These are phyloP conservation scores for Moricandia arvensis DNA, from an alignment of 345 rosid genomes.

Conservation along the genomic window DNA sequence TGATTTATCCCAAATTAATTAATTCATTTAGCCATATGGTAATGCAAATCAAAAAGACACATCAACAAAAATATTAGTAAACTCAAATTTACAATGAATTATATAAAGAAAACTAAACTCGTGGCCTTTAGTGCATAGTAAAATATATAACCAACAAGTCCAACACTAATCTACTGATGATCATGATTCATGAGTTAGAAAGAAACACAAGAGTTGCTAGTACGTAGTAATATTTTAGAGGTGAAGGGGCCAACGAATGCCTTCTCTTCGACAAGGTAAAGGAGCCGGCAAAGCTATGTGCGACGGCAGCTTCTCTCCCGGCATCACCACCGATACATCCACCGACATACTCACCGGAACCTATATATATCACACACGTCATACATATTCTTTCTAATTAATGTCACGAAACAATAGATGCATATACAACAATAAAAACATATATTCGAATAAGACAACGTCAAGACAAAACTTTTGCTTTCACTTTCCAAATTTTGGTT, in stretches of 20 bases:
- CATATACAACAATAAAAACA: neutral
- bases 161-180: slow-evolving; percentile 13
- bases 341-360: slow-evolving; percentile 40
- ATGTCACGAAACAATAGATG: neutral
- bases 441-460: neutral
- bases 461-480: neutral
- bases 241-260: slow-evolving; percentile 60
- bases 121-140: neutral
- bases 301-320: slow-evolving; percentile 73
- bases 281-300: slow-evolving; percentile 87
- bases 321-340: slow-evolving; percentile 86
- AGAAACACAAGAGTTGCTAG: neutral
- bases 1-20: neutral
- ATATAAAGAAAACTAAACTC: neutral
- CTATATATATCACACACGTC: slow-evolving; percentile 30
- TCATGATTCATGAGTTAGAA: slow-evolving; percentile 21
- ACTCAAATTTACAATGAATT: neutral
- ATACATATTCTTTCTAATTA: neutral
- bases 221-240: neutral
- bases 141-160: neutral
- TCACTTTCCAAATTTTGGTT: slow-evolving; percentile 19
- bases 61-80: neutral
- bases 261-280: slow-evolving; percentile 82
- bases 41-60: neutral
- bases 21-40: neutral